Evolutionary conservation across 192 early-diverging fungal species (phyloP), one percentile per base, ranked within the genome.

Genomic region (Gaertneriomyces sp.): DNA sequence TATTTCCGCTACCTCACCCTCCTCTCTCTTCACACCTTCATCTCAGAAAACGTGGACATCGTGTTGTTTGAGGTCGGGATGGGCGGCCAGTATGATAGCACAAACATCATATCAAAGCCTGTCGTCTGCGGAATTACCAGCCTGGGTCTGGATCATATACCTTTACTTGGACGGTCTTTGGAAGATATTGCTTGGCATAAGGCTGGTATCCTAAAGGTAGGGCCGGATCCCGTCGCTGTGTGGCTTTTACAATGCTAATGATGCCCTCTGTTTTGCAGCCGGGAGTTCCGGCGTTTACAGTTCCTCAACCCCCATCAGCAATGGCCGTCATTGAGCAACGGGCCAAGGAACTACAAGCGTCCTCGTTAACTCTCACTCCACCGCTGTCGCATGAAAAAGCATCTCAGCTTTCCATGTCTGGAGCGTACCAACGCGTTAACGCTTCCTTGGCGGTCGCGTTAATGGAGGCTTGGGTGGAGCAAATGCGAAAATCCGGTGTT

Each of bases 1-100:
- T 99, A 99, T 68, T 99, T 97, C 63, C 76, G 94, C 56, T 96
- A 86, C 74, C 76, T 99, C 64, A 94, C 93, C 4, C 72, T 96
- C 43, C 76, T 99, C 77, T 91, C 96, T 0, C 90, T 90, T 58
- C 94, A 97, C 74, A 78, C 78, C 5, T 96, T 99, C 71, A 73
- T 93, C 63, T 74, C 75, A 14, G 92, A 96, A 65, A 39, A 70
- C 54, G 68, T 93, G 1, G 91, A 93, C 53, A 77, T 88, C 41
- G 87, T 82, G 3, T 79, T 95, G 5, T 64, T 95, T n/a, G 93
- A 95, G 64, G 90, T 92, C 7, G 93, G 93, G 0, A 67, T 95
- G 66, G 93, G 93, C 39, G 93, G 82, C 44, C 77, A 89, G 60
- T 96, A 78, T 83, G 92, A 94, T 43, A 84, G 87, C 5, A 94